Conservation (phyloP, 2,329 filamentous ascomycete species). For the Calonectria pteridis region DNA sequence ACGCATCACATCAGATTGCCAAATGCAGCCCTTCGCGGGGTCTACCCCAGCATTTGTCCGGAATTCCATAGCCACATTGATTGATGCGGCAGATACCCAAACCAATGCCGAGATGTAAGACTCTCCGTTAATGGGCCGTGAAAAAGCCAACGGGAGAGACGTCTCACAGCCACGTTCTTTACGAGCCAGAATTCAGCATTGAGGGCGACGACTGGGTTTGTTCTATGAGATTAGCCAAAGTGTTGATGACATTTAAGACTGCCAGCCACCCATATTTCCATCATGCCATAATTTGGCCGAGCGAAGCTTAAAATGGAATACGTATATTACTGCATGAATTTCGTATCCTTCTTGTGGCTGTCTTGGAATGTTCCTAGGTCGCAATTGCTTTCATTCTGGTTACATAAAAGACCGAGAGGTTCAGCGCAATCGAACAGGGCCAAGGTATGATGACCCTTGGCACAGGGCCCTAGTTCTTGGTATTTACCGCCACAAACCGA, state of each 20-base stretch:
- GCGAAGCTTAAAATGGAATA: not conserved
- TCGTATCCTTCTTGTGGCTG: not conserved
- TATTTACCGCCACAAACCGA: not conserved
- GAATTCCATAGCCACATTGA: not conserved
- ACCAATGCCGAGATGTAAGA: not conserved
- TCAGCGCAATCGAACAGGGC: not conserved
- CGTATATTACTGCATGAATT: not conserved
- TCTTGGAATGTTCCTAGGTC: not conserved
- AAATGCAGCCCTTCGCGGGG: not conserved
- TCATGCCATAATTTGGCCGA: not conserved
- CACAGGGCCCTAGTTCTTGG: not conserved
- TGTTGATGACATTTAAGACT: not conserved
- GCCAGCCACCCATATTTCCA: not conserved
- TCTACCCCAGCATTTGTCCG: not conserved
- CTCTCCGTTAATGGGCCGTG: not conserved
- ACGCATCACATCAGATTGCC: not conserved
- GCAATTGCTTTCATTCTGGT: not conserved
- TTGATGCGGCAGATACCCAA: not conserved
- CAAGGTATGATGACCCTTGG: not conserved
- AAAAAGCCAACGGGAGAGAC: not conserved
- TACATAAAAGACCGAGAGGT: not conserved
- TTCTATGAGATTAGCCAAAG: not conserved
- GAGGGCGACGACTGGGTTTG: not conserved
- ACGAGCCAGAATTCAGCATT: too few species aligned
- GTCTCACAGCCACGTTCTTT: not conserved